These are phyloP conservation scores for Trichoderma sp. DNA, from an alignment of 2,329 filamentous ascomycete species.

Conservation along the genomic window DNA sequence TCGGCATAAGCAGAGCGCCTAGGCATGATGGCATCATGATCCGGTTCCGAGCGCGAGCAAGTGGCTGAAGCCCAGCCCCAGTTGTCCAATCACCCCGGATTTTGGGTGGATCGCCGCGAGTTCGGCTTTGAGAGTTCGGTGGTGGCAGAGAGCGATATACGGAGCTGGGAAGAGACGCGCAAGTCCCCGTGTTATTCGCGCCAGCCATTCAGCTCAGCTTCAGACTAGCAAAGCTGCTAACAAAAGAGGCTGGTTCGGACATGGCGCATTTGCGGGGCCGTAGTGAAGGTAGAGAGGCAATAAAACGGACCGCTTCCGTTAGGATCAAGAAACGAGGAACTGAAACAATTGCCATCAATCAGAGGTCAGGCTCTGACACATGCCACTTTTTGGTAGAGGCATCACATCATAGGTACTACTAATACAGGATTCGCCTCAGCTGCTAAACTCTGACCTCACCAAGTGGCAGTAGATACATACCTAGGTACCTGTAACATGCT, in stretches of 20 bases:
- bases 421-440: neutral
- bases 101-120: constrained; percentile 8
- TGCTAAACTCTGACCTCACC: neutral
- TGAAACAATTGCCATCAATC: neutral
- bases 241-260: neutral
- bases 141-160: neutral
- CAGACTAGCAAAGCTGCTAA: neutral
- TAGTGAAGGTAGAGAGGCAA: neutral
- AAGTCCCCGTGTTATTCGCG: constrained; percentile 8
- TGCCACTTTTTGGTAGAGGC: neutral
- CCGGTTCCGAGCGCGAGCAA: neutral
- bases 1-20: constrained; percentile 1
- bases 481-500: no score
- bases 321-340: neutral
- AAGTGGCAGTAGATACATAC: neutral
- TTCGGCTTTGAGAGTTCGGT: neutral
- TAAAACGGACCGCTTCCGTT: neutral
- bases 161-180: neutral
- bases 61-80: neutral
- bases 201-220: neutral
- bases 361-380: neutral
- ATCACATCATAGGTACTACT: neutral
- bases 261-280: neutral
- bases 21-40: constrained; percentile 14
- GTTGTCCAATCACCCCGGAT: constrained; percentile 12